Base-by-base conservation (phyloP, 2,329 filamentous ascomycete genomes). In the Penicillium sumatraense region DNA sequence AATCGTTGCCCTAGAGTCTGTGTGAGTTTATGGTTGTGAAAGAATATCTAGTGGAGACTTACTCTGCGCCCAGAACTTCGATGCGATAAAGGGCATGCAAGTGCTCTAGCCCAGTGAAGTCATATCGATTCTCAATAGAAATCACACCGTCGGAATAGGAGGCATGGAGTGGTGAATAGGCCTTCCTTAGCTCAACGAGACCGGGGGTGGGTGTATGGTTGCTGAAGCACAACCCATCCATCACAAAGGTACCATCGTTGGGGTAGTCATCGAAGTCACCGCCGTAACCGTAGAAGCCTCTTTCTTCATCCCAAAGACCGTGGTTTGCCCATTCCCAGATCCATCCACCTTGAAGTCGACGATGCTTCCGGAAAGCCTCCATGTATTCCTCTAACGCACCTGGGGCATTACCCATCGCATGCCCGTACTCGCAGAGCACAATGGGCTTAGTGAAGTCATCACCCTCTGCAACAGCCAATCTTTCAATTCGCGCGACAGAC, bases 341-440 rank as follows among this genome's bases (percentile, higher is more conserved):
- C 57, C 82, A 86, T 0, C 87, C 88, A 10, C 88, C 88, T 64
- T 89, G 87, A 0, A 90, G 78, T 2, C 81, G 80, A 0, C 81
- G 81, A 56, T 88, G 76, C 24, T 78, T 78, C 27, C 83, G 81
- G 73, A 90, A 91, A 0, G 81, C 79, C 36, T 86, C 78, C 46
- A 88, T 78, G 56, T 91, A 91, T 57, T 90, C 88, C 56, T 87
- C 81, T 10, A 91, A 78, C 29, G 83, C 83, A 1, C 89, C 88
- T 0, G 89, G 89, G 0, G 87, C 88, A 63, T 90, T 91, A 5
- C 89, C 89, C 88, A 91, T 90, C 1, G 89, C 87, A 63, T 83
- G 81, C 0, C 74, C 78, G 54, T 79, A 84, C 63, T 84, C 81
- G 57, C 81, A 83, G 3, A 81, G 63, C 33, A 76, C 53, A 10